Conservation (phyloP, 1,284 basidiomycete genomes). For the Pseudozyma sp. region DNA sequence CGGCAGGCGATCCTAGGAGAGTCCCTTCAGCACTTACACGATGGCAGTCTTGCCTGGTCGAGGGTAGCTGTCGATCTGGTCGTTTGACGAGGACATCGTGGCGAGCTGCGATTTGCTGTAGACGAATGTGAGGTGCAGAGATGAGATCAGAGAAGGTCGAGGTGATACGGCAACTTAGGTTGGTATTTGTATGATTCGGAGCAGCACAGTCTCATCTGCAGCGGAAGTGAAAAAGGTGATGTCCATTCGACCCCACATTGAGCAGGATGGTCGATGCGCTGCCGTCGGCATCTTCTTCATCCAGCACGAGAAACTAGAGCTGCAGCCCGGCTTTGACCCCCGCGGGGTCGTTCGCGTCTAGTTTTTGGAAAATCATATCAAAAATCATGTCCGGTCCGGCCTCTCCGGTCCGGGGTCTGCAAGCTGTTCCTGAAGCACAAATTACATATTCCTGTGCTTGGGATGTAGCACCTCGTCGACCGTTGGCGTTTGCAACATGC, state of each 20-base stretch:
- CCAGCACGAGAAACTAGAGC: neutral
- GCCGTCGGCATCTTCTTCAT: constrained; percentile 1
- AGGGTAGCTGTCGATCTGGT: constrained; percentile 45
- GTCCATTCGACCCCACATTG: neutral
- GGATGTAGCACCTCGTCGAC: neutral
- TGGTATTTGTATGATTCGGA: too few species aligned
- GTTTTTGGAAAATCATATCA: constrained; percentile 8
- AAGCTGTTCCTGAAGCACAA: constrained; percentile 6
- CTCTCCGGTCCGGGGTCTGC: constrained; percentile 11
- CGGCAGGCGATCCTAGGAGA: neutral
- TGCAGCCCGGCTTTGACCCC: constrained; percentile 4
- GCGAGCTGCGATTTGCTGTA: neutral
- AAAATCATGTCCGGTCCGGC: constrained; percentile 20
- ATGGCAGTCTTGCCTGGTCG: constrained; percentile 55
- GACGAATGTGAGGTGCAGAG: neutral
- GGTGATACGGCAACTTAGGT: too few species aligned
- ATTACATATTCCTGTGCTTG: neutral
- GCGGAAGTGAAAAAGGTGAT: too few species aligned
- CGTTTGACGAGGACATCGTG: constrained; percentile 25
- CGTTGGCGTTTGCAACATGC: neutral
- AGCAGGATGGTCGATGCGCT: constrained; percentile 19
- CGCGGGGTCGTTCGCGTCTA: constrained; percentile 24
- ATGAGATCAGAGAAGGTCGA: neutral
- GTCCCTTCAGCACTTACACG: constrained; percentile 30
- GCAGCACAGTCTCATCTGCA: too few species aligned